These are phyloP conservation scores for Pseudevernia furfuracea DNA, from an alignment of 495 filamentous ascomycete genomes.

Conservation along the genomic window DNA sequence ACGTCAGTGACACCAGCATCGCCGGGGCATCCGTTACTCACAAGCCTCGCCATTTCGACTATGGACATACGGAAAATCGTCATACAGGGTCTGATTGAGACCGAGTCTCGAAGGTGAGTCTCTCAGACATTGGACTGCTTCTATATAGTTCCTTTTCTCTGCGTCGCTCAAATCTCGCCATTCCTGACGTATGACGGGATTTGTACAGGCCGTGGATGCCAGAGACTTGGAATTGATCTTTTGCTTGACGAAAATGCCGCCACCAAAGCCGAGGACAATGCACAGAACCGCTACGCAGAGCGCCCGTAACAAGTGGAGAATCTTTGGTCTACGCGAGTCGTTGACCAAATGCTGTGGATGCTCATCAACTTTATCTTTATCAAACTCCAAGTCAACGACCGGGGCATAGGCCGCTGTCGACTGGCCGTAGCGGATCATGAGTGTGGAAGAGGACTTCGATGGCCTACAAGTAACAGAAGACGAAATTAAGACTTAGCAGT, in stretches of 20 bases:
- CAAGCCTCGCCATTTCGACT: neutral
- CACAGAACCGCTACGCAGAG: neutral
- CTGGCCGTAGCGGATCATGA: neutral
- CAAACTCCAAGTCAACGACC: neutral
- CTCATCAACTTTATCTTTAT: neutral
- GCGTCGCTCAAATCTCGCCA: conserved; percentile 31
- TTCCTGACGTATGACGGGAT: conserved; percentile 25
- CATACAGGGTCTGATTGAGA: conserved; percentile 22
- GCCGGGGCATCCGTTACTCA: neutral
- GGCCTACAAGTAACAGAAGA: neutral
- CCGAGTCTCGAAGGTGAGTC: conserved; percentile 22
- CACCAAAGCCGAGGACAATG: neutral
- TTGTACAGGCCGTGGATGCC: neutral
- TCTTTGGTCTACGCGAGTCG: neutral
- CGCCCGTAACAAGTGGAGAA: neutral
- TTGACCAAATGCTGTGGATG: neutral
- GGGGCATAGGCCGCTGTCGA: neutral
- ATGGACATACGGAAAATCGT: conserved; percentile 26
- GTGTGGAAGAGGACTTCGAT: neutral
- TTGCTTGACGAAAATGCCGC: neutral
- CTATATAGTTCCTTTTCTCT: conserved; percentile 28
- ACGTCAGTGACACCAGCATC: neutral
- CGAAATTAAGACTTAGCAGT: neutral
- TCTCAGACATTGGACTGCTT: conserved; percentile 27
- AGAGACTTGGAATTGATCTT: neutral